These are phyloP conservation scores for Cryptosporidium ubiquitum DNA, from an alignment of 169 alveolate genomes.

Conservation along the genomic window DNA sequence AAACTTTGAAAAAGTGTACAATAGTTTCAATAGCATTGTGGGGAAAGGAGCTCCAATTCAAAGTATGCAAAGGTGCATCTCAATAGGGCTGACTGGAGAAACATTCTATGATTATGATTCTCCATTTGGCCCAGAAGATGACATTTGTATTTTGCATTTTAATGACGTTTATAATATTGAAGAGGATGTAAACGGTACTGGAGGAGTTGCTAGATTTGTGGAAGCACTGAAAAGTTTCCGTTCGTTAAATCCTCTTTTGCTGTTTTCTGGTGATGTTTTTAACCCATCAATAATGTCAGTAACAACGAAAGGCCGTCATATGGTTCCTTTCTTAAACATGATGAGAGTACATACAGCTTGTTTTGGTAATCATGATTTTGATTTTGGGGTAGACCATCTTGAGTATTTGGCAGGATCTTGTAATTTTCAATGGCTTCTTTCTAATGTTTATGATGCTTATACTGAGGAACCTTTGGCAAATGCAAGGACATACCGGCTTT, in stretches of 20 bases:
- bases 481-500: slow-evolving; percentile 80
- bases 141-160: slow-evolving; percentile 87
- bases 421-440: slow-evolving; percentile 85
- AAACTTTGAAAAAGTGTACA: neutral
- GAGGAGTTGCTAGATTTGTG: slow-evolving; percentile 91
- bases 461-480: slow-evolving; percentile 84
- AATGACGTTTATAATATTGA: slow-evolving; percentile 93
- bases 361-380: slow-evolving; percentile 94
- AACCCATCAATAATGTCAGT: slow-evolving; percentile 90
- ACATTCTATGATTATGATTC: slow-evolving; percentile 81
- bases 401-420: slow-evolving; percentile 81
- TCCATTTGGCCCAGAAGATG: slow-evolving; percentile 80
- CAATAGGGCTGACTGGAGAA: slow-evolving; percentile 67
- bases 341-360: slow-evolving; percentile 88
- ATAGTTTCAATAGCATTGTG: slow-evolving; percentile 14
- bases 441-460: slow-evolving; percentile 82
- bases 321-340: slow-evolving; percentile 84
- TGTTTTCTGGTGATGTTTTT: slow-evolving; percentile 91
- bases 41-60: slow-evolving; percentile 53
- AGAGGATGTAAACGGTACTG: slow-evolving; percentile 82
- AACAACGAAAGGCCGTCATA: slow-evolving; percentile 87
- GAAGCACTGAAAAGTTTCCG: slow-evolving; percentile 81
- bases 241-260: slow-evolving; percentile 77
- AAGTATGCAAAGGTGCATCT: slow-evolving; percentile 16
- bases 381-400: slow-evolving; percentile 87